These are phyloP conservation scores for Psophocarpus tetragonolobus DNA, from an alignment of 306 rosid genomes.

Conservation along the genomic window DNA sequence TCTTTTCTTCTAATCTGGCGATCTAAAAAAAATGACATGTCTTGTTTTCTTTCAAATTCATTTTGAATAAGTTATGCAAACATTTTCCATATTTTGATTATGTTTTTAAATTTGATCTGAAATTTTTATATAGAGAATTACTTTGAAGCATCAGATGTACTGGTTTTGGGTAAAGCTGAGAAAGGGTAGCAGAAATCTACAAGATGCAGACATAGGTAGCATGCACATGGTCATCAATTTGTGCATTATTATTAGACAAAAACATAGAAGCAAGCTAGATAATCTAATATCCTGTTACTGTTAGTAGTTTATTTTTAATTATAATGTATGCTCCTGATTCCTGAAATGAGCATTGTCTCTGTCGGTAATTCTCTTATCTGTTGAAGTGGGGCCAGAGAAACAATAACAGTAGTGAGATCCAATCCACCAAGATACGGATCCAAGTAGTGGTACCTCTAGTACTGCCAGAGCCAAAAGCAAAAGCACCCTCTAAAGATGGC, in stretches of 20 bases:
- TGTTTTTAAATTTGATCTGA: too few species aligned
- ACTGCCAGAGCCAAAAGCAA: conserved; percentile 29
- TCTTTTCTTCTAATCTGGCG: neutral
- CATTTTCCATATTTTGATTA: neutral
- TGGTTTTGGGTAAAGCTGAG: neutral
- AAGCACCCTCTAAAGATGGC: neutral
- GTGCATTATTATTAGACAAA: neutral
- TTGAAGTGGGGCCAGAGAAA: conserved; percentile 30
- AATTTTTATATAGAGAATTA: neutral
- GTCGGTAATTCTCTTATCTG: neutral
- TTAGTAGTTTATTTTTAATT: neutral
- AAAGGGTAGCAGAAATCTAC: neutral
- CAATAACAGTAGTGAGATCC: conserved; percentile 48
- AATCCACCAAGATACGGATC: conserved; percentile 59
- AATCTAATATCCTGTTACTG: neutral
- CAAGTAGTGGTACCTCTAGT: conserved; percentile 30
- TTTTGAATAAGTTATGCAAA: neutral
- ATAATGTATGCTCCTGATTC: neutral
- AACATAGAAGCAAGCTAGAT: neutral
- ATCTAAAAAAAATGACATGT: neutral
- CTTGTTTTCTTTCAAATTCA: too few species aligned
- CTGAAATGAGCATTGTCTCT: neutral
- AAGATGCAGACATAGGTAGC: conserved; percentile 3
- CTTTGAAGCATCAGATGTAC: neutral
- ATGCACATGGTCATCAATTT: conserved; percentile 9